Evolutionary conservation across 768 basidiomycete species (phyloP).

Genomic region (Tricholoma flavovirens): DNA sequence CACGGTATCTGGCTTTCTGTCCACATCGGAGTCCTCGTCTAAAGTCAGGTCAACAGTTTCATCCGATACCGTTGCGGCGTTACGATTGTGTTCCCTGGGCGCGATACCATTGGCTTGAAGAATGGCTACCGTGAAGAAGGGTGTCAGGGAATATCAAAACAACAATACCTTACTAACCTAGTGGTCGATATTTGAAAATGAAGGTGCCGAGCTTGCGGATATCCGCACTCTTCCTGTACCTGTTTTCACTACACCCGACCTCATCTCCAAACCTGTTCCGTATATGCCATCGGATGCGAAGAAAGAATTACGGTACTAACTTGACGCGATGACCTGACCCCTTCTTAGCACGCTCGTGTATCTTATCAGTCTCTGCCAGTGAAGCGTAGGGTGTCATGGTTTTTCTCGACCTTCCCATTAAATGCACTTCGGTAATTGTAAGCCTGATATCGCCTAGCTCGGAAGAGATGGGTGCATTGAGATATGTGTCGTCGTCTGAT

Average conservation of each 20-base stretch:
- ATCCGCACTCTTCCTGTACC: background rate
- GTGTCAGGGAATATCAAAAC: background rate
- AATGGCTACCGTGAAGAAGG: background rate
- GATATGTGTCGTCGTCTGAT: conserved; percentile 17
- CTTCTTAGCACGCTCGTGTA: conserved; percentile 5
- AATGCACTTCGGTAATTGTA: conserved; percentile 1
- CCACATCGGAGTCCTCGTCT: background rate
- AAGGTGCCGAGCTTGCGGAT: background rate
- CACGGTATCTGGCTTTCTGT: background rate
- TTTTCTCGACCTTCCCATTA: background rate
- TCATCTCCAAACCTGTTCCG: background rate
- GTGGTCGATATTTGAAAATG: conserved; percentile 2
- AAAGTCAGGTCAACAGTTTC: background rate
- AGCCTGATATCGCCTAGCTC: conserved; percentile 13
- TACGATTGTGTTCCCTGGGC: background rate
- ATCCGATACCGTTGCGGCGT: background rate
- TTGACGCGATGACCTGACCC: conserved; percentile 1
- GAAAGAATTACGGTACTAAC: background rate
- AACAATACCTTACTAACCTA: background rate
- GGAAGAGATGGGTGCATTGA: conserved; percentile 2
- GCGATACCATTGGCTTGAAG: conserved; percentile 3
- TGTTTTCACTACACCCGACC: background rate
- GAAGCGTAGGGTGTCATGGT: background rate
- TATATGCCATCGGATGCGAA: background rate
- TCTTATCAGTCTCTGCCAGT: background rate